Evolutionary conservation across 108 stramenopile genomes (phyloP).

Genomic region (Nitzschia inconspicua): DNA sequence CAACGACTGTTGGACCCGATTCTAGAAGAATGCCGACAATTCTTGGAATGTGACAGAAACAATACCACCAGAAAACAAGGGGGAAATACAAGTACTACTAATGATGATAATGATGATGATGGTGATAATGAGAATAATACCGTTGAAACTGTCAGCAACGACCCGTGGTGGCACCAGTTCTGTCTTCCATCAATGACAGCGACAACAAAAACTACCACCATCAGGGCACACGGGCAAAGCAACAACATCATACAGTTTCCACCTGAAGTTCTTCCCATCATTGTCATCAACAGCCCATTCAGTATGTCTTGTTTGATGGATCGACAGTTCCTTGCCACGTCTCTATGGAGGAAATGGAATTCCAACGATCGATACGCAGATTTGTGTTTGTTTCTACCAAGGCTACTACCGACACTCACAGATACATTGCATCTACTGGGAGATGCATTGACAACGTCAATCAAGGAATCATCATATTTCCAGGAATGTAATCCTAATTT

Average conservation of each 20-base stretch:
- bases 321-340: not conserved
- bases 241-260: not conserved
- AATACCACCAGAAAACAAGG: not conserved
- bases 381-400: not conserved
- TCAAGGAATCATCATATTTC: not conserved
- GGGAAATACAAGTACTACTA: not conserved
- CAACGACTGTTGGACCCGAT: no score
- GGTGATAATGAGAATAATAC: not conserved
- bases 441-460: not conserved
- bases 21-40: no score
- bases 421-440: not conserved
- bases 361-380: not conserved
- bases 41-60: no score
- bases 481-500: not conserved
- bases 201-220: not conserved
- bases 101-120: not conserved
- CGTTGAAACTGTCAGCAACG: not conserved
- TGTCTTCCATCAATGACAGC: not conserved
- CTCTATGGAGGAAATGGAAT: slow-evolving; percentile 8
- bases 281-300: not conserved
- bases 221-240: not conserved
- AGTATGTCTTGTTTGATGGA: not conserved
- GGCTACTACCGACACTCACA: not conserved
- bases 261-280: not conserved
- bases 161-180: no score